Conservation (phyloP, 306 rosid genomes). For the Abrus pulchellus region DNA sequence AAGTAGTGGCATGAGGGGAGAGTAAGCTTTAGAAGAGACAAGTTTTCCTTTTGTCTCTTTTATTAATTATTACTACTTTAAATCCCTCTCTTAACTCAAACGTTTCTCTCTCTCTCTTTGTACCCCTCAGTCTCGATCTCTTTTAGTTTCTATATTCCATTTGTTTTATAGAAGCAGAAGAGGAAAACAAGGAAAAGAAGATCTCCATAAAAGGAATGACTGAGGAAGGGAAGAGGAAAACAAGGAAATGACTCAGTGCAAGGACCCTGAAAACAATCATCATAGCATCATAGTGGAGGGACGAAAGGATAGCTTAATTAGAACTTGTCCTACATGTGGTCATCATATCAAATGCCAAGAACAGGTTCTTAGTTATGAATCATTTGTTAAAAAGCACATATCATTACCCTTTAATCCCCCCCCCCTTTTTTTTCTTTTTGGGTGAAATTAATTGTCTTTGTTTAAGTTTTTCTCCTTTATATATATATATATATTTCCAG, state of each 20-base stretch:
- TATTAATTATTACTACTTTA: slow-evolving; percentile 46
- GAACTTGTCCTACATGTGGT: slow-evolving; percentile 81
- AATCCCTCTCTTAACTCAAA: slow-evolving; percentile 45
- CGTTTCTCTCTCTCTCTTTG: slow-evolving; percentile 19
- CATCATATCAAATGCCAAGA: slow-evolving; percentile 74
- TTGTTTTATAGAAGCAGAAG: slow-evolving; percentile 42
- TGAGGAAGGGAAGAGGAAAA: slow-evolving; percentile 45
- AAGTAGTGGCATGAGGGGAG: slow-evolving; percentile 60
- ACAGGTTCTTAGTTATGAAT: slow-evolving; percentile 55
- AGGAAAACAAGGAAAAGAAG: slow-evolving; percentile 47
- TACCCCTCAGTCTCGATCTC: not conserved
- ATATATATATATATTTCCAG: no score
- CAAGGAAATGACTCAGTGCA: slow-evolving; percentile 65
- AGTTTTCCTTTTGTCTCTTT: slow-evolving; percentile 56
- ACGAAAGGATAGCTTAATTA: slow-evolving; percentile 54
- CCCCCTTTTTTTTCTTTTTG: not conserved
- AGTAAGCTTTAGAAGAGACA: slow-evolving; percentile 61
- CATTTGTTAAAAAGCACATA: not conserved
- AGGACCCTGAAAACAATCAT: slow-evolving; percentile 51
- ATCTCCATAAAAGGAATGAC: slow-evolving; percentile 53
- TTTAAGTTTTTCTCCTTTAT: not conserved
- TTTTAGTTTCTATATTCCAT: slow-evolving; percentile 34
- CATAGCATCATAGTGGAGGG: slow-evolving; percentile 51
- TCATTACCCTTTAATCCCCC: not conserved
- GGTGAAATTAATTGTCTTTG: not conserved